Evolutionary conservation across 257 asterid genomes (phyloP), one percentile per base, ranked within the genome.

Genomic region (Nicotiana otophora): DNA sequence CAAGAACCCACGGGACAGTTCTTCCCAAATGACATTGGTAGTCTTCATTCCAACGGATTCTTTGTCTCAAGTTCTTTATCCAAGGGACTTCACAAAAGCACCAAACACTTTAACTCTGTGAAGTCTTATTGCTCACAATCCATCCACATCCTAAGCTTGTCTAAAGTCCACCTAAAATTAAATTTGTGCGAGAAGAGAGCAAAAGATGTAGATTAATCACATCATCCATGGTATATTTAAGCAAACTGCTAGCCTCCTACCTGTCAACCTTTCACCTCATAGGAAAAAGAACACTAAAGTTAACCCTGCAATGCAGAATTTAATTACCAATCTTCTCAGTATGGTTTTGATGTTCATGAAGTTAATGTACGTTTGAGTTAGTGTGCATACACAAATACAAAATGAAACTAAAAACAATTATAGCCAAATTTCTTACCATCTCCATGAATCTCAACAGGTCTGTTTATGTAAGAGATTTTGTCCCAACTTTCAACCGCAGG

Each of bases 401-500:
- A 51, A 15, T 75, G 63, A 48, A 48, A 26, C 26, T 51, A 26
- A 46, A 74, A 11, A 53, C 0, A 30, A 26, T 2, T 51, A 72
- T 74, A 51, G 30, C 66, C 62, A 81, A 19, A 82, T 78, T 30
- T 66, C 84, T 85, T 89, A 93, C 96, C 97, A 88, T 95, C 96
- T 81, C 87, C 91, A 14, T 69, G 90, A 84, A 91, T 84, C 88
- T 95, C 98, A 81, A 92, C 93, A 4, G 98, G 97, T 82, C 89
- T 91, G 82, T 96, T 96, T 67, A 96, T 89, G 90, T 95, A 96
- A 67, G 94, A 91, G 53, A 95, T 79, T 33, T 86, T 91, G 80
- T 94, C 99, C 99, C 99, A 96, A 87, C 85, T 90, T 77, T 92
- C 98, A 75, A 92, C 87, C 60, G 67, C 34, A 36, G 97, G 89